Evolutionary conservation across 768 basidiomycete species (phyloP).

Genomic region (Vararia minispora): DNA sequence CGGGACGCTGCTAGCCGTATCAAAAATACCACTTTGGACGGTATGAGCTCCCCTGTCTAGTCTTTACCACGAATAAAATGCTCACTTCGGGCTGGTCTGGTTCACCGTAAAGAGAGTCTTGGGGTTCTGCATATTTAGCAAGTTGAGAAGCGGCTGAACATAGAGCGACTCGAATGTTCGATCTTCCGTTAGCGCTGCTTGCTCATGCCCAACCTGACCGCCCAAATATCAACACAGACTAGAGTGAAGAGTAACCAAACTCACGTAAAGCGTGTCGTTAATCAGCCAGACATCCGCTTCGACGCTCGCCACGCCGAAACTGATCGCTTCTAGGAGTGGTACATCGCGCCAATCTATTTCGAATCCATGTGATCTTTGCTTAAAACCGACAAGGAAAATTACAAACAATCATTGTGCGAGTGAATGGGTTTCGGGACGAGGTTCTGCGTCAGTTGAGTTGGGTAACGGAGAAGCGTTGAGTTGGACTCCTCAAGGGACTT

Average conservation of each 20-base stretch:
- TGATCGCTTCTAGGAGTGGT: constrained; percentile 35
- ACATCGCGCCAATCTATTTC: constrained; percentile 40
- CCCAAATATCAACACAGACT: not conserved
- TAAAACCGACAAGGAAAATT: not conserved
- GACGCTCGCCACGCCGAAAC: constrained; percentile 37
- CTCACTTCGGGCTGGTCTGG: constrained; percentile 31
- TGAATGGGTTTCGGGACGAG: constrained; percentile 39
- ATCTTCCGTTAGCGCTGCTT: constrained; percentile 27
- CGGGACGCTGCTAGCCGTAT: constrained; percentile 28
- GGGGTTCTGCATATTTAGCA: constrained; percentile 32
- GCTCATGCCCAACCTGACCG: constrained; percentile 34
- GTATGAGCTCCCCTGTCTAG: not conserved
- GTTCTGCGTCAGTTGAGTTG: constrained; percentile 35
- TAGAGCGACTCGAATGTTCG: constrained; percentile 39
- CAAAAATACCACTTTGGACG: constrained; percentile 35
- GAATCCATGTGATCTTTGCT: not conserved
- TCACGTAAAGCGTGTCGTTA: constrained; percentile 31
- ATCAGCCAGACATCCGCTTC: constrained; percentile 44
- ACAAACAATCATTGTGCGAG: constrained; percentile 42
- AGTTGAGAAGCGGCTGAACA: constrained; percentile 32
- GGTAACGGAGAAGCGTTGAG: constrained; percentile 30
- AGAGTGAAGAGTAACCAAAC: constrained; percentile 7
- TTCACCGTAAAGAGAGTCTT: constrained; percentile 29
- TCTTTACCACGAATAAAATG: not conserved
- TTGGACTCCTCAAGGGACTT: constrained; percentile 21